These are phyloP conservation scores for Emmonsiellopsis sp. DNA, from an alignment of 2,329 filamentous ascomycete species.

Conservation along the genomic window DNA sequence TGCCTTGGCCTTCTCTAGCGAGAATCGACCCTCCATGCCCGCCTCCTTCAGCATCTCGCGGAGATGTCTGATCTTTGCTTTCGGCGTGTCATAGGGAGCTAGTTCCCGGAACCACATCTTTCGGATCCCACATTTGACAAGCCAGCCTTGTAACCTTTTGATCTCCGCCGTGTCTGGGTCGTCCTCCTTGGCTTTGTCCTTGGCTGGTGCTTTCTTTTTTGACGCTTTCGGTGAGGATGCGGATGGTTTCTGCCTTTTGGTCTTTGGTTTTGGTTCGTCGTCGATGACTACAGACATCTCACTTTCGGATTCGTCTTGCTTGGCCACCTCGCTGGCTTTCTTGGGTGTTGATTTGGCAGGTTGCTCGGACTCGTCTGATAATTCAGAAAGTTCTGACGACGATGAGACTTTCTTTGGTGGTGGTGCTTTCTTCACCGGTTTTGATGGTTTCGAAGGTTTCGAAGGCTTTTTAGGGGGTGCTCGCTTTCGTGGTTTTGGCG, in stretches of 20 bases:
- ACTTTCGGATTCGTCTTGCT: conserved; percentile 47
- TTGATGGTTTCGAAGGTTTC: conserved; percentile 6
- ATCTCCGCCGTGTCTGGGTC: conserved; percentile 67
- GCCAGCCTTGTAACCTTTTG: conserved; percentile 76
- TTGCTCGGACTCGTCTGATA: conserved; percentile 6
- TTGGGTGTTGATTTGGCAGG: conserved; percentile 7
- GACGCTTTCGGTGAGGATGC: conserved; percentile 17
- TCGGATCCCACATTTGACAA: conserved; percentile 81
- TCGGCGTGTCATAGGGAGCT: conserved; percentile 60
- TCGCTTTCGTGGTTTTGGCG: conserved; percentile 8
- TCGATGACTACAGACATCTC: conserved; percentile 72
- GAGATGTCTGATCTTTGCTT: conserved; percentile 74
- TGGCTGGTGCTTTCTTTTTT: conserved; percentile 28
- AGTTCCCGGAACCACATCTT: conserved; percentile 88
- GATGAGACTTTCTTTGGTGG: conserved; percentile 3
- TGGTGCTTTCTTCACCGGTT: conserved; percentile 1
- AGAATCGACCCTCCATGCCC: conserved; percentile 85
- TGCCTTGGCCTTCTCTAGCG: conserved; percentile 68
- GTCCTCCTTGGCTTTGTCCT: conserved; percentile 32
- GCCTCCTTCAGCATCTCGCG: conserved; percentile 66
- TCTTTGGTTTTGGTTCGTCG: conserved; percentile 48
- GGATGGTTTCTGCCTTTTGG: conserved; percentile 14
- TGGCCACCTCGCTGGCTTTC: conserved; percentile 19
- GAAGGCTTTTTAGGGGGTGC: not conserved
- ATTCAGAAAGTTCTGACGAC: conserved; percentile 8